phyloP scores from a whole-genome alignment of 2,329 filamentous ascomycete genomes.

The Neopestalotiopsis clavispora region DNA sequence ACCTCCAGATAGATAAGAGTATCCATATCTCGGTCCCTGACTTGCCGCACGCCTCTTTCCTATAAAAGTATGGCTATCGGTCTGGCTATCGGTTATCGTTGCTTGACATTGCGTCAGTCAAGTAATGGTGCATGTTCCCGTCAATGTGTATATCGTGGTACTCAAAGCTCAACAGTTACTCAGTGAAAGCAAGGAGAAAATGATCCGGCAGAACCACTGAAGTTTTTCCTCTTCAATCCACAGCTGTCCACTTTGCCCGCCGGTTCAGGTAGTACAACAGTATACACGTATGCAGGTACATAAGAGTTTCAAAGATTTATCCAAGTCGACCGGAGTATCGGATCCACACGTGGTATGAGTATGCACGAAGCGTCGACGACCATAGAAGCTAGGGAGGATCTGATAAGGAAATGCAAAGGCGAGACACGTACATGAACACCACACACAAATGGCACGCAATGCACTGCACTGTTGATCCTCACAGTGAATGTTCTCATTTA shows the following conservation, averaged over 20 bases:
- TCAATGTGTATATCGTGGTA: not conserved
- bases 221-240: not conserved
- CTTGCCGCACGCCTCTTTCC: not conserved
- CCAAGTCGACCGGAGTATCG: not conserved
- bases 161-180: not conserved
- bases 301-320: not conserved
- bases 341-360: not conserved
- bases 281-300: not conserved
- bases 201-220: not conserved
- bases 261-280: not conserved
- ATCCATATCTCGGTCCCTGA: not conserved
- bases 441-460: not conserved
- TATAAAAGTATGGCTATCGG: not conserved
- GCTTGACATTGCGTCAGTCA: not conserved
- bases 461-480: not conserved
- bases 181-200: not conserved
- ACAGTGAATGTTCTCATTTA: not conserved
- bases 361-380: not conserved
- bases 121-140: not conserved
- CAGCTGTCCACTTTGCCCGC: not conserved
- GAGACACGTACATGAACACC: no score
- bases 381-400: not conserved
- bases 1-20: not conserved
- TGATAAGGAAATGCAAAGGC: not conserved
- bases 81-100: not conserved